Evolutionary conservation across 2,329 filamentous ascomycete species (phyloP).

Genomic region (Parasarocladium wereldwijsianum): DNA sequence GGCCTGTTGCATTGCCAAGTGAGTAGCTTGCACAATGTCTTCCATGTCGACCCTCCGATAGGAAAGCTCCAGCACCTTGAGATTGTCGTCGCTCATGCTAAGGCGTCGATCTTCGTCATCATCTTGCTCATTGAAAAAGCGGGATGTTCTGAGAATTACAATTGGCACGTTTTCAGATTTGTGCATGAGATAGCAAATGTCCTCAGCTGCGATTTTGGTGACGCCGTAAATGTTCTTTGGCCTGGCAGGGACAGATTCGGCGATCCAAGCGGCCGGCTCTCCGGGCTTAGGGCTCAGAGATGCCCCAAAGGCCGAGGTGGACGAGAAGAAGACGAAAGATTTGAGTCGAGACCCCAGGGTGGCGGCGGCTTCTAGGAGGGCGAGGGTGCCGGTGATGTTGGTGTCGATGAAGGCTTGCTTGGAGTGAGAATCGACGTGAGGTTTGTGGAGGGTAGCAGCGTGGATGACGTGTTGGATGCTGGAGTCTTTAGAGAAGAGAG

Average conservation of each 20-base stretch:
- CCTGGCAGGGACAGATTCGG: slow-evolving; percentile 22
- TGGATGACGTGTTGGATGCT: slow-evolving; percentile 26
- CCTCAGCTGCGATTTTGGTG: slow-evolving; percentile 33
- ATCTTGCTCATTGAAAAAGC: slow-evolving; percentile 33
- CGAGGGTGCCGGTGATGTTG: slow-evolving; percentile 27
- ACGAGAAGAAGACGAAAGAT: slow-evolving; percentile 29
- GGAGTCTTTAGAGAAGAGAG: slow-evolving; percentile 15
- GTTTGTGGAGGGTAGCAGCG: slow-evolving; percentile 31
- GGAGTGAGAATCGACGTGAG: slow-evolving; percentile 28
- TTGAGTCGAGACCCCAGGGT: slow-evolving; percentile 11
- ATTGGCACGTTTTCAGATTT: slow-evolving; percentile 22
- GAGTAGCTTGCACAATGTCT: slow-evolving; percentile 26
- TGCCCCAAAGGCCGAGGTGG: slow-evolving; percentile 28
- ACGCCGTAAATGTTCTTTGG: slow-evolving; percentile 35
- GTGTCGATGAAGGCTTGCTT: slow-evolving; percentile 27
- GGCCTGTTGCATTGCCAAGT: slow-evolving; percentile 22
- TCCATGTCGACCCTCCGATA: slow-evolving; percentile 28
- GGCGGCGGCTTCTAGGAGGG: slow-evolving; percentile 24
- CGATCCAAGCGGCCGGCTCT: slow-evolving; percentile 26
- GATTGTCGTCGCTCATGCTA: slow-evolving; percentile 23
- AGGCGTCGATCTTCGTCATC: slow-evolving; percentile 25
- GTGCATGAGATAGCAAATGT: slow-evolving; percentile 27
- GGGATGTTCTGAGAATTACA: slow-evolving; percentile 28
- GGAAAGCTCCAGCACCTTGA: slow-evolving; percentile 32
- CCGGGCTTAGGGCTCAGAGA: slow-evolving; percentile 22